Base-by-base conservation (phyloP, 1,139 yeast genomes). In the Candida frijolesensis region DNA sequence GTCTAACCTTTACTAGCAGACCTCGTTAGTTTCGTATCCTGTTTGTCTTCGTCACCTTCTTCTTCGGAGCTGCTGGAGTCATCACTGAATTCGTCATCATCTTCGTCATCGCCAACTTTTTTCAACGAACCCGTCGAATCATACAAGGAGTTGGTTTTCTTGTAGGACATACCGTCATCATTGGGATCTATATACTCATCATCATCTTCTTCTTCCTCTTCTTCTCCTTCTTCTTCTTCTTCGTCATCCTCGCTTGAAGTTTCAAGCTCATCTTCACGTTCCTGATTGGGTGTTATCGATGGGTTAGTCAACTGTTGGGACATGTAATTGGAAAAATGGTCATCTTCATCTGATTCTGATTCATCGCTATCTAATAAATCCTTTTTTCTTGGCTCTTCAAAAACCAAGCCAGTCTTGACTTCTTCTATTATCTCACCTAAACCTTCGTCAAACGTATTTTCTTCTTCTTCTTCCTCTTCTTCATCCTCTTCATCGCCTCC, bases 141-240 rank as follows among this genome's bases (percentile, higher is more conserved):
- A 56, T 86, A 86, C 50, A 85, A 66, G 3, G 89, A 85, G 60
- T 84, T 82, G 25, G 80, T 75, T 61, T 83, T 85, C 47, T 82
- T 82, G 64, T 87, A 87, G 4, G 88, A 84, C 62, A 82, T 83
- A 0, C 94, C 94, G 60, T 87, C 95, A 64, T 87, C 94, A 61
- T 87, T 85, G 2, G 94, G 94, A 64, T 87, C 94, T 58, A 83
- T 83, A 59, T 87, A 87, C 52, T 85, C 89, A 50, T 83, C 88
- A 29, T 76, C 82, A 25, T 73, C 77, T 25, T 60, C 60, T 33
- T 56, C 59, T 35, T 54, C 53, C 30, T 56, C 53, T 3, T 10
- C 33, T 5, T 30, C 33, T 3, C 4, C 33, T 30, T 30, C 33
- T 30, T 30, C 34, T 34, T 34, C 38, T 15, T 73, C 77, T 34